Conservation (phyloP, 345 rosid species). For the Eucalyptus marginata region DNA sequence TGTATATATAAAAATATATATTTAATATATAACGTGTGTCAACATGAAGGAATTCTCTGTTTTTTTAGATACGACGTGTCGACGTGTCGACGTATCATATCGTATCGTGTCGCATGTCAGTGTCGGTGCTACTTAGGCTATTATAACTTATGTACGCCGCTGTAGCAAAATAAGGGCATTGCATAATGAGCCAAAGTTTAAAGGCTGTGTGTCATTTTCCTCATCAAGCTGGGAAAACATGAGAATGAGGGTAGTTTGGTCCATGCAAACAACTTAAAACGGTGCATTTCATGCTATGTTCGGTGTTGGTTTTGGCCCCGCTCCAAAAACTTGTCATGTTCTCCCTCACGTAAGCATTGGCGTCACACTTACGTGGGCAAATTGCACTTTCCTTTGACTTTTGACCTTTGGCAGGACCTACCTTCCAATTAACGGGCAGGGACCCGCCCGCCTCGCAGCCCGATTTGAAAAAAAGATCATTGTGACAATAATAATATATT, state of each 20-base stretch:
- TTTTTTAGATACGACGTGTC: no score
- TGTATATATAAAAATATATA: no score
- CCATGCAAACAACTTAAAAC: background rate
- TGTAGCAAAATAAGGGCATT: rapidly evolving
- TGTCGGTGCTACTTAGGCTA: no score
- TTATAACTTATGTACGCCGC: background rate
- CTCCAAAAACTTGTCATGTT: background rate
- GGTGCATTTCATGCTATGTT: background rate
- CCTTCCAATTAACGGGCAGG: background rate
- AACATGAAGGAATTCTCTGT: no score
- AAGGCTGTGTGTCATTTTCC: background rate
- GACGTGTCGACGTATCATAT: no score
- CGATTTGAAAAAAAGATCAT: background rate
- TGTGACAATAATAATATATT: no score
- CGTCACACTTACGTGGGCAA: background rate
- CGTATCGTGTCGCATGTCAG: no score
- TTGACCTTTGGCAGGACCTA: background rate
- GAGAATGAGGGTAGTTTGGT: background rate
- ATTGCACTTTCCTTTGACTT: background rate
- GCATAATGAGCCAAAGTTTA: background rate
- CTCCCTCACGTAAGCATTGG: background rate
- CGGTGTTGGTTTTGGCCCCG: background rate
- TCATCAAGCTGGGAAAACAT: background rate
- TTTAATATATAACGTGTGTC: no score
- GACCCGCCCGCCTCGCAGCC: background rate